Conservation (phyloP, 2,329 filamentous ascomycete species). For the Aspergillus sojae region DNA sequence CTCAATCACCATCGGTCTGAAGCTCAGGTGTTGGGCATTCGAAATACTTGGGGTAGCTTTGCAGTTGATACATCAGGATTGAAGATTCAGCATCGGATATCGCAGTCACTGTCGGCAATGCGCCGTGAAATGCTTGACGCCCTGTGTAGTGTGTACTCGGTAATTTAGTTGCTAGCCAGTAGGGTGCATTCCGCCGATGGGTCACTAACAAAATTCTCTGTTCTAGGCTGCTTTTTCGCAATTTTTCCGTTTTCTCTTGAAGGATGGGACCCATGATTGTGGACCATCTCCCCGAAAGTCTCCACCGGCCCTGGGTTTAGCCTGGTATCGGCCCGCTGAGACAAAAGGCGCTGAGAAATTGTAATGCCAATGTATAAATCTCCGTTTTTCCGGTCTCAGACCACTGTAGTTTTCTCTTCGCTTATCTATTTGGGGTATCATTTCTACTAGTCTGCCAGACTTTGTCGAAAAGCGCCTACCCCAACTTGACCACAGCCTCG, state of each 20-base stretch:
- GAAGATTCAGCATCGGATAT: neutral
- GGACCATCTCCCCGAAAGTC: conserved; percentile 3
- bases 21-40: neutral
- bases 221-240: neutral
- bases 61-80: neutral
- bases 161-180: conserved; percentile 13
- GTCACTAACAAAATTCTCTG: conserved; percentile 13
- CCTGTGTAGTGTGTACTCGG: neutral
- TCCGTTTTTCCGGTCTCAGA: neutral
- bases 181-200: conserved; percentile 13
- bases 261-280: conserved; percentile 7
- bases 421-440: neutral
- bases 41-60: neutral
- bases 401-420: neutral
- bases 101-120: neutral
- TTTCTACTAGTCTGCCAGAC: neutral
- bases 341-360: conserved; percentile 4
- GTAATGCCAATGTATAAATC: conserved; percentile 7
- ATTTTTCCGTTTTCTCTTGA: neutral
- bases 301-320: conserved; percentile 9
- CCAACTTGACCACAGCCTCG: neutral
- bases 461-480: neutral
- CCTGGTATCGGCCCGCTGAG: conserved; percentile 11
- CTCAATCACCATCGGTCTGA: neutral
- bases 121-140: neutral